Conservation (phyloP, 805 yeast genomes). For the Metschnikowia gruessii region DNA sequence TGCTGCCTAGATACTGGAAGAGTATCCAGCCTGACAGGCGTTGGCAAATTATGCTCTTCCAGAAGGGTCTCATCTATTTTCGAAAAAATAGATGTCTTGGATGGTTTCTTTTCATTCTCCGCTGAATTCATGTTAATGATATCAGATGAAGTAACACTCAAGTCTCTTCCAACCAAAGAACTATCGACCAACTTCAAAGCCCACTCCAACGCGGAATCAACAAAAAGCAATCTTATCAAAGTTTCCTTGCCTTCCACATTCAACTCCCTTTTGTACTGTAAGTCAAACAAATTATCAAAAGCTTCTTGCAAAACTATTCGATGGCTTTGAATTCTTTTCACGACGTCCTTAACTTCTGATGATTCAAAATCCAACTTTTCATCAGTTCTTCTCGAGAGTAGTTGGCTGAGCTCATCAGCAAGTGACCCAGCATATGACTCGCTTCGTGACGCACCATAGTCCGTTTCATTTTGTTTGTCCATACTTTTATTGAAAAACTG, state of each 20-base stretch:
- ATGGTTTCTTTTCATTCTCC: constrained; percentile 25
- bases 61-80: no score
- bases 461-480: constrained; percentile 34
- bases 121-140: constrained; percentile 18
- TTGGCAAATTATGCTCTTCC: not conserved
- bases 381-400: constrained; percentile 34
- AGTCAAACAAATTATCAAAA: constrained; percentile 51
- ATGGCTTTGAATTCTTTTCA: constrained; percentile 13
- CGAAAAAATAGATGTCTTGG: no score
- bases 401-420: constrained; percentile 26
- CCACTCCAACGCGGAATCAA: constrained; percentile 68
- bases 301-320: constrained; percentile 31
- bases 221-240: constrained; percentile 60
- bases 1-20: constrained; percentile 18
- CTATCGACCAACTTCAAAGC: constrained; percentile 44
- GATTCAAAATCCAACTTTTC: constrained; percentile 32
- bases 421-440: constrained; percentile 34
- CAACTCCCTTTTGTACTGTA: constrained; percentile 54
- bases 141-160: constrained; percentile 12
- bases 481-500: constrained; percentile 37
- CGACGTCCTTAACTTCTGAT: constrained; percentile 8
- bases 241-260: constrained; percentile 73
- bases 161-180: constrained; percentile 26
- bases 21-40: constrained; percentile 11
- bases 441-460: constrained; percentile 6